Evolutionary conservation across 1,284 basidiomycete genomes (phyloP), one percentile per base, ranked within the genome.

Genomic region (Ustilago lituana): DNA sequence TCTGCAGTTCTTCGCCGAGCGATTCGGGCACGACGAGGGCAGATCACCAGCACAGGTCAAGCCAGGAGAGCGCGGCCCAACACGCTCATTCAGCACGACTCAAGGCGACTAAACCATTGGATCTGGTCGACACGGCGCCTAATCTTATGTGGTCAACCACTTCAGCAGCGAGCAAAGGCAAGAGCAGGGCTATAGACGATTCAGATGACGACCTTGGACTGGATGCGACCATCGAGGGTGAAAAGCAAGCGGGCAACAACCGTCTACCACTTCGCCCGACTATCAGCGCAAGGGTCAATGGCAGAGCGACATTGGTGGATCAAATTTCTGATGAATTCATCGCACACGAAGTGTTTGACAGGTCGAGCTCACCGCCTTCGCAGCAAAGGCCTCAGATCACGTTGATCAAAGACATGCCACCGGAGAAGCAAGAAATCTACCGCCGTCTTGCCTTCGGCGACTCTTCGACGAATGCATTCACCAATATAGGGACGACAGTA

Each of bases 361-460:
- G 57, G 54, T 46, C 58, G 1, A 44, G 49, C 31, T 61, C 64
- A 11, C 64, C 58, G 14, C 58, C 64, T 12, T 53, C 57, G 8
- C 58, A 61, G 17, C 1, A 23, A 5, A 10, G 40, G 15, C 35
- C 44, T n/a, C 58, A 48, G 10, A 54, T 67, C 40, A 57, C 54
- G 19, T 44, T 56, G 19, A 67, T 67, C 52, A 39, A 47, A 20
- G 64, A 67, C 36, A 56, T 67, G 64, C 54, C 64, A 12, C 53
- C 41, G 15, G 64, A 67, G 29, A 23, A 47, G 54, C 64, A 53
- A 19, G 23, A 53, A 19, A 23, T 67, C 31, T 67, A 61, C 24
- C 54, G 49, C 10, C 58, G 64, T n/a, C 57, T 67, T 17, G 64
- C 64, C 0, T 61, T 61, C n/a, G 50, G 54, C 14, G 22, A n/a